A percentile compares a stretch with the other conserved stretches of the same genome.
phyloP scores from a whole-genome alignment of 148 eudicot genomes.

The Rhododendron ferrugineum region DNA sequence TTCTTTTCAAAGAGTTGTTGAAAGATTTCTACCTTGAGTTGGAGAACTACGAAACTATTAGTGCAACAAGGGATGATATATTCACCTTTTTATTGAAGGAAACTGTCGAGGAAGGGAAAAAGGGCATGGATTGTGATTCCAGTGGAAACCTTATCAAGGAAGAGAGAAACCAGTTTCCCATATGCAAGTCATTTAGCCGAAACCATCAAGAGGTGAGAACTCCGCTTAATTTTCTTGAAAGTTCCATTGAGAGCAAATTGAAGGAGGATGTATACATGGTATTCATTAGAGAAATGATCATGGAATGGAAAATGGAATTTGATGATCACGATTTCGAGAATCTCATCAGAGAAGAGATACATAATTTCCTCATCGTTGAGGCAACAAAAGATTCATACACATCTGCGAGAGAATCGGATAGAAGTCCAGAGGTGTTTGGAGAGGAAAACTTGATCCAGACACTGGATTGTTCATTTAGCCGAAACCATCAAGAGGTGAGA shows the following conservation, averaged over 20 bases:
- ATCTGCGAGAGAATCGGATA: not conserved
- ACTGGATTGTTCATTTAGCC: conserved; percentile 20
- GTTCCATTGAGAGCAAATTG: conserved; percentile 13
- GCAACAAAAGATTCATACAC: conserved; percentile 17
- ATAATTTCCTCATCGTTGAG: conserved; percentile 19
- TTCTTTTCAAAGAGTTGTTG: conserved; percentile 23
- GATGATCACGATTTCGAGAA: conserved; percentile 25
- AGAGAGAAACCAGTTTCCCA: conserved; percentile 3
- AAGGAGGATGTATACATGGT: conserved; percentile 25
- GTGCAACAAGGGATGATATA: conserved; percentile 8
- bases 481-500: not conserved
- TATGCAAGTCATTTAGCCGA: conserved; percentile 1
- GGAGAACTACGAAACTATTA: conserved; percentile 10
- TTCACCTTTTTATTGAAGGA: conserved; percentile 2
- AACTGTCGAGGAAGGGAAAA: conserved; percentile 4
- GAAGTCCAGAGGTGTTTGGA: not conserved
- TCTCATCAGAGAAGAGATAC: conserved; percentile 25
- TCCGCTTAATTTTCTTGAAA: not conserved
- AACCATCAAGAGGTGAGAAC: not conserved
- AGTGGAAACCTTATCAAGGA: not conserved
- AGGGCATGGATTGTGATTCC: not conserved
- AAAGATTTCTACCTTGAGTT: conserved; percentile 23
- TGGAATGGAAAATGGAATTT: conserved; percentile 16
- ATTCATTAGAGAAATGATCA: conserved; percentile 25
- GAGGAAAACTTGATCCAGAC: conserved; percentile 19